Evolutionary conservation across 805 yeast genomes (phyloP).

Genomic region (Helenozyma rhizophorensis): DNA sequence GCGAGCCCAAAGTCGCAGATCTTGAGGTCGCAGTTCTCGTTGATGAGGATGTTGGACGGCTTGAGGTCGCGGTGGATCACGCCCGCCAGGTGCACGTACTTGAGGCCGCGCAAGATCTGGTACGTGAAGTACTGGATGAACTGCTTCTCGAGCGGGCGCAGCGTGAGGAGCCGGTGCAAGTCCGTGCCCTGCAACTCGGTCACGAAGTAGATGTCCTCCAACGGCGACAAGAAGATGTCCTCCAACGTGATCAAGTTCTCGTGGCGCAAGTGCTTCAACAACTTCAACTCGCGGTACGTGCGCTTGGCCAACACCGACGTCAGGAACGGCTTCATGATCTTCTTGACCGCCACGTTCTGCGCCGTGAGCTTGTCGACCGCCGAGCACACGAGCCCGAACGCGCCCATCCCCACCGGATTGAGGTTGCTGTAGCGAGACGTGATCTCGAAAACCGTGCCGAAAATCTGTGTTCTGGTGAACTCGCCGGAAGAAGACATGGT

Average conservation of each 20-base stretch:
- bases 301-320: conserved; percentile 94
- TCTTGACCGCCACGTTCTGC: conserved; percentile 94
- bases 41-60: conserved; percentile 78
- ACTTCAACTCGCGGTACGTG: conserved; percentile 91
- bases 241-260: conserved; percentile 79
- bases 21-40: conserved; percentile 87
- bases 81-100: conserved; percentile 89
- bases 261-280: conserved; percentile 88
- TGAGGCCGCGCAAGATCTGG: conserved; percentile 86
- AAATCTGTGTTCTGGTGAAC: conserved; percentile 77
- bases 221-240: conserved; percentile 52
- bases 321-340: conserved; percentile 95
- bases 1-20: conserved; percentile 95
- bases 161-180: conserved; percentile 81
- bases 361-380: conserved; percentile 88
- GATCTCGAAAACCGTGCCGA: conserved; percentile 92
- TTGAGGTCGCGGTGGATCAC: conserved; percentile 87
- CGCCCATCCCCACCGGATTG: conserved; percentile 99
- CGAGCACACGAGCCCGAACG: conserved; percentile 95
- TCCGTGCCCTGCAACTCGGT: conserved; percentile 98
- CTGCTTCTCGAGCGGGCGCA: conserved; percentile 92
- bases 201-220: conserved; percentile 93
- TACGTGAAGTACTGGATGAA: conserved; percentile 95
- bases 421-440: conserved; percentile 86
- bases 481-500: conserved; percentile 42